Evolutionary conservation across 306 rosid species (phyloP).

Genomic region (Rosa lucieae): DNA sequence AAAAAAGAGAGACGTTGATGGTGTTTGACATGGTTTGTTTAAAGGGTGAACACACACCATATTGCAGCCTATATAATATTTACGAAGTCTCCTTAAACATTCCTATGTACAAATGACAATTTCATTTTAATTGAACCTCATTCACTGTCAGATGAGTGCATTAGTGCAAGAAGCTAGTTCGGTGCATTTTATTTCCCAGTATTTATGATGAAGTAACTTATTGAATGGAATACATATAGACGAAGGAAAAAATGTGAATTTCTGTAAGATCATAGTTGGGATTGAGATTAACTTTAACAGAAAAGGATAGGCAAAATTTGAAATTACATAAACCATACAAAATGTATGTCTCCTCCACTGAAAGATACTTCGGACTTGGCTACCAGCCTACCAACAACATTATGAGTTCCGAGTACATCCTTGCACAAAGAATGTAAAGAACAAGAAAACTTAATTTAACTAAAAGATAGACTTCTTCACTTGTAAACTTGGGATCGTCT

Average conservation of each 20-base stretch:
- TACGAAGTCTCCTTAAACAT: too few species aligned
- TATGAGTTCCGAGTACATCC: conserved; percentile 32
- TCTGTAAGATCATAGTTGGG: conserved; percentile 15
- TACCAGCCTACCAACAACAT: conserved; percentile 40
- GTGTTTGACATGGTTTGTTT: too few species aligned
- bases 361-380: conserved; percentile 21
- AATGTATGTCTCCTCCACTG: conserved; percentile 30
- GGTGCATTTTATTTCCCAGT: neutral
- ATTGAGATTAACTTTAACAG: conserved; percentile 26
- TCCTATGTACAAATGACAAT: too few species aligned
- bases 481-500: too few species aligned
- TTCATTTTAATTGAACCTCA: too few species aligned
- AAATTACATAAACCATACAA: conserved; percentile 33
- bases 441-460: too few species aligned
- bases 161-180: neutral
- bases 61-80: too few species aligned
- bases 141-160: neutral
- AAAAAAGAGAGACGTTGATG: too few species aligned
- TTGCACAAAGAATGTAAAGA: too few species aligned
- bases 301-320: conserved; percentile 44
- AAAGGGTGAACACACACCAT: too few species aligned
- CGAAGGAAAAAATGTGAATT: neutral
- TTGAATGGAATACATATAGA: too few species aligned
- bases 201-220: neutral
- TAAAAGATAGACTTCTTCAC: too few species aligned